Evolutionary conservation across 2,329 filamentous ascomycete genomes (phyloP).

Genomic region (Calonectria pseudoturangicola): DNA sequence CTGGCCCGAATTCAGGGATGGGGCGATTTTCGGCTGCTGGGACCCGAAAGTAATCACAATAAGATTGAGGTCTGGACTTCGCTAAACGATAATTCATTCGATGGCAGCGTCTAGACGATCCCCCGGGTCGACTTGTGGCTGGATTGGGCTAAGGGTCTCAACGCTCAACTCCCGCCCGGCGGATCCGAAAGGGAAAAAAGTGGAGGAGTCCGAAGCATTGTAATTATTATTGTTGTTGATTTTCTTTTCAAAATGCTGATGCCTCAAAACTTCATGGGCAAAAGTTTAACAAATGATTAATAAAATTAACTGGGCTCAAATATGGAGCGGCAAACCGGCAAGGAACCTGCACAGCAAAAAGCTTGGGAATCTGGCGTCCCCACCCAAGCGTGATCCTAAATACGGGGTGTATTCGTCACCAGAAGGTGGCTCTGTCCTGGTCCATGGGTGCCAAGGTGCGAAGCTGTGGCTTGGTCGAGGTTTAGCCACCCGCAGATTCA

Average conservation of each 20-base stretch:
- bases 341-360: not conserved
- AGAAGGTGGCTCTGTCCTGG: slow-evolving; percentile 33
- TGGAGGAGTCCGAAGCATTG: slow-evolving; percentile 1
- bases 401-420: slow-evolving; percentile 42
- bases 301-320: slow-evolving; percentile 14
- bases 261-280: slow-evolving; percentile 5
- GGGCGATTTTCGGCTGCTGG: slow-evolving; percentile 23
- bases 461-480: slow-evolving; percentile 34
- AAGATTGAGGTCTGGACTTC: slow-evolving; percentile 33
- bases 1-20: slow-evolving; percentile 10
- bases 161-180: slow-evolving; percentile 15
- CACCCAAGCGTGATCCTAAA: slow-evolving; percentile 20
- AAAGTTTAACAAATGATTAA: slow-evolving; percentile 28
- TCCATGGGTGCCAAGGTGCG: slow-evolving; percentile 4
- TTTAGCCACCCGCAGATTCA: slow-evolving; percentile 30
- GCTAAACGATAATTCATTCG: slow-evolving; percentile 21
- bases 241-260: not conserved
- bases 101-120: not conserved
- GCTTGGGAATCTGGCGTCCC: slow-evolving; percentile 2
- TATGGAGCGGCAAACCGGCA: slow-evolving; percentile 31
- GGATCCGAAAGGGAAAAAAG: slow-evolving; percentile 19
- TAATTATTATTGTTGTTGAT: not conserved
- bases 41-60: slow-evolving; percentile 22
- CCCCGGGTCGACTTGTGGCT: not conserved
- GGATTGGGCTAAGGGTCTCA: slow-evolving; percentile 10